Evolutionary conservation across 257 asterid genomes (phyloP).

Genomic region (Scutellaria baicalensis): DNA sequence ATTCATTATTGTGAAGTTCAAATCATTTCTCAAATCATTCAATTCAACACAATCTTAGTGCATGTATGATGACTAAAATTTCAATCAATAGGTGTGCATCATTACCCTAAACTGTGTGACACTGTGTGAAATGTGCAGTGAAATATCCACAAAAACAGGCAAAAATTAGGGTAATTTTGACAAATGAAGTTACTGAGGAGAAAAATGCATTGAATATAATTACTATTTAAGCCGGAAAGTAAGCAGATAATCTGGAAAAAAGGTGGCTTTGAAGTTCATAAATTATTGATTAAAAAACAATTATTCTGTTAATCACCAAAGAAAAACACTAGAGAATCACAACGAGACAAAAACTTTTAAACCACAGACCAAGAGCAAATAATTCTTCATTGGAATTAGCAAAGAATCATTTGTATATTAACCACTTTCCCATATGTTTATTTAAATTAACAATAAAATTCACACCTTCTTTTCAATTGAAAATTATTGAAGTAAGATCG

Average conservation of each 20-base stretch:
- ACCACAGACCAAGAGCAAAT: conserved; percentile 13
- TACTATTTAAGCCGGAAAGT: conserved; percentile 8
- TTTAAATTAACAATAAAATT: neutral
- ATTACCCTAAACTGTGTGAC: conserved; percentile 4
- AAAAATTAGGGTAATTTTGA: neutral
- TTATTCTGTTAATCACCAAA: neutral
- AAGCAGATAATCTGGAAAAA: conserved; percentile 11
- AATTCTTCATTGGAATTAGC: conserved; percentile 32
- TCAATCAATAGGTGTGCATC: neutral
- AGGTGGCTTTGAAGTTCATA: conserved; percentile 17
- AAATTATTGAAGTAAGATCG: no score
- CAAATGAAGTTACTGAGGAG: neutral
- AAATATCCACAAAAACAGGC: neutral
- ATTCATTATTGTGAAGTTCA: no score
- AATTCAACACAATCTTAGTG: no score
- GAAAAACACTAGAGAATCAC: conserved; percentile 6
- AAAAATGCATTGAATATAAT: neutral
- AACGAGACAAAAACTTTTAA: conserved; percentile 13
- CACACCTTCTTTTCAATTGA: no score
- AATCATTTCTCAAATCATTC: no score
- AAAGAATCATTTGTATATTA: conserved; percentile 14
- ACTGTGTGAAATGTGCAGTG: neutral
- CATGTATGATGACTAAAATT: no score
- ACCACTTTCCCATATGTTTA: conserved; percentile 14
- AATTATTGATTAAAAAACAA: neutral